Percentiles rank a stretch among this genome's conserved stretches.
These are phyloP conservation scores for Phytophthora brassicae DNA, from an alignment of 352 stramenopile genomes.

Conservation along the genomic window DNA sequence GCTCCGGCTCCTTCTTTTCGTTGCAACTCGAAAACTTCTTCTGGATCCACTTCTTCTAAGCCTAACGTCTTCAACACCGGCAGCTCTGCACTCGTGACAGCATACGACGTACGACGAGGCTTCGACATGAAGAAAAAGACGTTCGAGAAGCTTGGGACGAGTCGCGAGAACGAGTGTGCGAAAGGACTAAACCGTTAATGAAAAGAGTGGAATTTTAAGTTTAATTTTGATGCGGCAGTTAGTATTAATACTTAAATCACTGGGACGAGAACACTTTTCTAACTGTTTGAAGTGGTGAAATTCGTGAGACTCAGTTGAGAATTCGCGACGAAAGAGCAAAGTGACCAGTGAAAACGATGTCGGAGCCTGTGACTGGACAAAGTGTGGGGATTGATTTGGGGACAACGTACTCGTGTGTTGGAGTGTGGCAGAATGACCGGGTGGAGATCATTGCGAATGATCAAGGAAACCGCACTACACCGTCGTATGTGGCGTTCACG, in stretches of 20 bases:
- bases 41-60: slow-evolving; percentile 58
- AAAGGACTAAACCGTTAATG: slow-evolving; percentile 12
- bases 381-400: slow-evolving; percentile 97
- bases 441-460: slow-evolving; percentile 97
- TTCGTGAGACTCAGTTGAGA: slow-evolving; percentile 13
- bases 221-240: slow-evolving; percentile 27
- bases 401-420: slow-evolving; percentile 97
- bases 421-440: slow-evolving; percentile 97
- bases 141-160: slow-evolving; percentile 15
- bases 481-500: slow-evolving; percentile 96
- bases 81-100: slow-evolving; percentile 29
- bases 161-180: slow-evolving; percentile 7
- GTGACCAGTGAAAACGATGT: slow-evolving; percentile 8
- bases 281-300: slow-evolving; percentile 10
- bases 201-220: background rate
- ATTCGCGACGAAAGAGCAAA: slow-evolving; percentile 60
- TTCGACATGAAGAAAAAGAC: slow-evolving; percentile 18
- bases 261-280: slow-evolving; percentile 17
- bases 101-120: slow-evolving; percentile 32
- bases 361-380: slow-evolving; percentile 69
- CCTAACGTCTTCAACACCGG: slow-evolving; percentile 56
- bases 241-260: background rate
- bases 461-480: slow-evolving; percentile 94
- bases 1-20: slow-evolving; percentile 70
- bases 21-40: slow-evolving; percentile 74